Base-by-base conservation (phyloP, 192 early-diverging fungal genomes). In the Entomortierella parvispora region DNA sequence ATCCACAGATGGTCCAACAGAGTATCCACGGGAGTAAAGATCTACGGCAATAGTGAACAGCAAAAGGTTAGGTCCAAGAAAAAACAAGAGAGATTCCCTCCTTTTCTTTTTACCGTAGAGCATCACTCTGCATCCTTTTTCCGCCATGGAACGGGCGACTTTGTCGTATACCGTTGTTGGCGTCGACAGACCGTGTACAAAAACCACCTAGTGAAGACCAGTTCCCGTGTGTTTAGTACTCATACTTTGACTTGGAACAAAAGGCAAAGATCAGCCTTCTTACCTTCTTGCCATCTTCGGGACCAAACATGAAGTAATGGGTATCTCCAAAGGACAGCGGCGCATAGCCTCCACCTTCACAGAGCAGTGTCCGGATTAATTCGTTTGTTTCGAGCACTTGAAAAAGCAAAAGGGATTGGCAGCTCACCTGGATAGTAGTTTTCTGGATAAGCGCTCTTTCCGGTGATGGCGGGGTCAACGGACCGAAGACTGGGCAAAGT, bases 221-320 rank as follows among this genome's bases (percentile, higher is more conserved):
- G n/a, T n/a, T n/a, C n/a, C n/a, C n/a, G n/a, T n/a, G n/a, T n/a
- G n/a, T n/a, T n/a, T n/a, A n/a, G n/a, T n/a, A n/a, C n/a, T n/a
- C n/a, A n/a, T n/a, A n/a, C n/a, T n/a, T n/a, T n/a, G n/a, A n/a
- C n/a, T n/a, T n/a, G n/a, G n/a, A n/a, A n/a, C n/a, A n/a, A n/a
- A n/a, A n/a, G n/a, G n/a, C n/a, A n/a, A n/a, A n/a, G n/a, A n/a
- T n/a, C n/a, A n/a, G n/a, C n/a, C 22, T 14, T 20, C 32, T 31
- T 65, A 72, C 79, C 69, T 81, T 81, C 49, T 81, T 72, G 43
- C 79, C 79, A 28, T 70, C 58, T 37, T 74, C 62, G 9, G 79
- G 70, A 31, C 79, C 79, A 65, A 81, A 81, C 42, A 69, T 3
- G 29, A 66, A 81, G 46, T 75, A 81, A 14, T 68, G 69, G 0